Evolutionary conservation across 2,329 filamentous ascomycete genomes (phyloP), one percentile per base, ranked within the genome.

Genomic region (Botrytis squamosa): DNA sequence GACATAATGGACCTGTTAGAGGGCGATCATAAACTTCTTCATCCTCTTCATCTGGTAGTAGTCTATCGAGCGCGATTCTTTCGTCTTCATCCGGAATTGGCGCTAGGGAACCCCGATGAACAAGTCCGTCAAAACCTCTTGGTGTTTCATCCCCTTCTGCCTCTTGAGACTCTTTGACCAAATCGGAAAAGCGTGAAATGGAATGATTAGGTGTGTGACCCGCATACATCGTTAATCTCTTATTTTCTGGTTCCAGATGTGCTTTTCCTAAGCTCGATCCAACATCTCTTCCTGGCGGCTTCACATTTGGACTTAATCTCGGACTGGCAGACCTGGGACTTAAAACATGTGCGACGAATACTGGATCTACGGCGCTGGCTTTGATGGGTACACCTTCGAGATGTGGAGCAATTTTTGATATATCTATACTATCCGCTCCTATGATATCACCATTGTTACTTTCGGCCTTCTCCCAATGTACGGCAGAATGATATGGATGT

Each of bases 151-250:
- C 71, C 2, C 78, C 80, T 60, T 75, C 77, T 20, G 77, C 77
- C 22, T 52, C 63, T n/a, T 57, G 7, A 84, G 83, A 40, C 40
- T 76, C 74, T n/a, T 70, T 75, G 25, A 74, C 75, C 29, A 79
- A 57, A 25, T 88, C 81, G 3, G 85, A 80, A 7, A 88, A 88
- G 18, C 89, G 82, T 1, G 88, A 89, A 36, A 84, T 80, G 4
- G 83, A 84, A 78, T 90, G 88, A 69, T 85, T 90, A 10, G 89
- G 89, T 2, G 89, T 90, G 80, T 90, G 89, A 1, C 89, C 89
- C 33, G 89, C 89, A 79, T 90, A 86, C 85, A 91, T 88, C 0
- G 85, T 89, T 59, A 90, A 84, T 63, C 89, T 84, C 67, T 82
- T 83, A 62, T 84, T 83, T 77, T 86, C 88, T 22, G 78, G 78